A percentile compares a stretch with the other conserved stretches of the same genome.
Conservation (phyloP, 2,329 filamentous ascomycete species). For the Annulohypoxylon truncatum region DNA sequence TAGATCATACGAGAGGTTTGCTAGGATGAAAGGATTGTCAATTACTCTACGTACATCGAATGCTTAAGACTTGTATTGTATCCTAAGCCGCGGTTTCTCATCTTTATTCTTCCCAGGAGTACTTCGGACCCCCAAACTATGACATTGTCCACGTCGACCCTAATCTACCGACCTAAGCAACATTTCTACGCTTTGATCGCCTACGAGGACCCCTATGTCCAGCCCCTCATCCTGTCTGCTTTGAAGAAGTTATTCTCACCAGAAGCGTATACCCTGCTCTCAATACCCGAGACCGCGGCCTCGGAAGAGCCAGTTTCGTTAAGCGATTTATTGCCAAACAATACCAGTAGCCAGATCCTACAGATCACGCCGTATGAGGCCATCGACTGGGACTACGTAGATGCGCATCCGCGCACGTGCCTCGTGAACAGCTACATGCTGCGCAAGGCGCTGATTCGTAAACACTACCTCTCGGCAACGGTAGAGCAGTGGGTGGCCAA, state of each 20-base stretch:
- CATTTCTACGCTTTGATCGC: constrained; percentile 78
- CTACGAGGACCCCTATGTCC: constrained; percentile 90
- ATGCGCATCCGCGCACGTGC: constrained; percentile 68
- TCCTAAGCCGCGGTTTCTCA: constrained; percentile 33
- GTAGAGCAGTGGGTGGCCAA: constrained; percentile 89
- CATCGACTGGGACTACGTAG: constrained; percentile 83
- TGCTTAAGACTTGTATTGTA: constrained; percentile 22
- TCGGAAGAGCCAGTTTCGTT: constrained; percentile 51
- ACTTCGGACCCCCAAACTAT: constrained; percentile 30
- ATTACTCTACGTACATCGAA: constrained; percentile 27
- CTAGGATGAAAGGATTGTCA: constrained; percentile 13
- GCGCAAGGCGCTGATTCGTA: constrained; percentile 94
- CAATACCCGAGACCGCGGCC: constrained; percentile 51
- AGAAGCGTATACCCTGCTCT: constrained; percentile 66
- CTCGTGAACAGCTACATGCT: constrained; percentile 93
- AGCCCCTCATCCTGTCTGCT: constrained; percentile 83
- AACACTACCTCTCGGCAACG: constrained; percentile 90
- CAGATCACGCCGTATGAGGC: constrained; percentile 89
- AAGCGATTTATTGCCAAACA: constrained; percentile 52
- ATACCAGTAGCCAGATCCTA: constrained; percentile 65
- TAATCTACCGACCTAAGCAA: constrained; percentile 46
- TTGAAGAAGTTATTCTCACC: constrained; percentile 71
- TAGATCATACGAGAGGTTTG: constrained; percentile 27
- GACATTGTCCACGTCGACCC: constrained; percentile 30
- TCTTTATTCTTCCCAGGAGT: constrained; percentile 39